Percentiles rank a stretch among this genome's conserved stretches.
phyloP scores from a whole-genome alignment of 139 green algal species.

The Picochlorum sp. region DNA sequence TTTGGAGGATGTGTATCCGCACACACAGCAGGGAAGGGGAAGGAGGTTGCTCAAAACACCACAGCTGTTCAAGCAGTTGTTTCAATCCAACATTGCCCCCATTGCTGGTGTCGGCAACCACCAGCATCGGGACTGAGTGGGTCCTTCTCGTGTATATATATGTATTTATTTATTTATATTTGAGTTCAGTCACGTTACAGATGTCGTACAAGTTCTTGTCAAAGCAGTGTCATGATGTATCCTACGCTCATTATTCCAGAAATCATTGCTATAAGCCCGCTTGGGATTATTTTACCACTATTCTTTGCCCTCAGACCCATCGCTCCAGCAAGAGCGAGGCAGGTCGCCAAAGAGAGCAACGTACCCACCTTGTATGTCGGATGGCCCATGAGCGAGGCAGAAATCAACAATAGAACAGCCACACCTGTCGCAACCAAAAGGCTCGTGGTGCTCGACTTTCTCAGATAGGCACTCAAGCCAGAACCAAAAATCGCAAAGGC shows the following conservation, averaged over 20 bases:
- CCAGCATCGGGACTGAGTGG: too few species aligned
- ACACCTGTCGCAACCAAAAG: slow-evolving; percentile 16
- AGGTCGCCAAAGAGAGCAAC: slow-evolving; percentile 22
- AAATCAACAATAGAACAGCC: slow-evolving; percentile 17
- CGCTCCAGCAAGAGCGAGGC: slow-evolving; percentile 4
- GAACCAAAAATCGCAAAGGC: slow-evolving; percentile 7
- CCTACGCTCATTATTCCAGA: slow-evolving; percentile 16
- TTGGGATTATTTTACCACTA: slow-evolving; percentile 22
- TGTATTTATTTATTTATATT: too few species aligned
- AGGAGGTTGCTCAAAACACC: slow-evolving; percentile 15
- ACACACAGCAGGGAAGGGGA: slow-evolving; percentile 26
- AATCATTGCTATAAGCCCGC: slow-evolving; percentile 13
- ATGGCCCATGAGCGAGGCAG: slow-evolving; percentile 23
- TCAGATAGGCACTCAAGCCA: slow-evolving; percentile 18
- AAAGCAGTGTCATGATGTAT: slow-evolving; percentile 9
- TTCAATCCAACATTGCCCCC: background rate
- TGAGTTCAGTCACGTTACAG: too few species aligned
- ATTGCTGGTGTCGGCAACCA: background rate
- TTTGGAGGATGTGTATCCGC: slow-evolving; percentile 95
- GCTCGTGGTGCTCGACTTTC: slow-evolving; percentile 11
- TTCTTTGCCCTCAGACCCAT: slow-evolving; percentile 24
- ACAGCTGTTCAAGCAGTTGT: background rate
- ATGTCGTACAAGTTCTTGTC: background rate
- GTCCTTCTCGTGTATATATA: too few species aligned
- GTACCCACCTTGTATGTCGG: slow-evolving; percentile 9